A percentile compares a stretch with the other conserved stretches of the same genome.
phyloP scores from a whole-genome alignment of 768 basidiomycete species.

The Phlebiopsis gigantea region DNA sequence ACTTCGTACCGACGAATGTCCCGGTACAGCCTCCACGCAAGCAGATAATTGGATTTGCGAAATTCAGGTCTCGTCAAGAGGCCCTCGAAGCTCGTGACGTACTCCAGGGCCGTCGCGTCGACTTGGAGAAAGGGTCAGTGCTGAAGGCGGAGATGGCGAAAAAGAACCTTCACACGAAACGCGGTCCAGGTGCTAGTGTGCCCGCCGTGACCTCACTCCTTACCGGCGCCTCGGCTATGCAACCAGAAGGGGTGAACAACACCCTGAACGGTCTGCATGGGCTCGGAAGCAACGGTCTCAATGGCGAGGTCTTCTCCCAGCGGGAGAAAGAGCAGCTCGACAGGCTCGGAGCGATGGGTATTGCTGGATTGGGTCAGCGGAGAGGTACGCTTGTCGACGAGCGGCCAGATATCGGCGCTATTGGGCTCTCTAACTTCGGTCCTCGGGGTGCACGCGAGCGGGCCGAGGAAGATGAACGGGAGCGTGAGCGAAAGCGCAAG shows the following conservation, averaged over 20 bases:
- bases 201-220: slow-evolving; percentile 13
- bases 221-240: slow-evolving; percentile 12
- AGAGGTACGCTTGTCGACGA: slow-evolving; percentile 35
- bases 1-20: slow-evolving; percentile 25
- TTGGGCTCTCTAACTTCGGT: slow-evolving; percentile 32
- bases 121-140: slow-evolving; percentile 87
- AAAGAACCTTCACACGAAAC: slow-evolving; percentile 97
- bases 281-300: slow-evolving; percentile 9
- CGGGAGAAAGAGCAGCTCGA: slow-evolving; percentile 18
- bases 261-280: slow-evolving; percentile 14
- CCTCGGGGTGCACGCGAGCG: slow-evolving; percentile 58
- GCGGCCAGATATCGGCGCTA: slow-evolving; percentile 34
- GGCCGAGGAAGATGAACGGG: slow-evolving; percentile 49
- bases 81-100: slow-evolving; percentile 85
- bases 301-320: slow-evolving; percentile 15
- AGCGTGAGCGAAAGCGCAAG: slow-evolving; percentile 46
- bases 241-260: slow-evolving; percentile 12
- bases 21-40: slow-evolving; percentile 48
- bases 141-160: slow-evolving; percentile 99
- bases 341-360: slow-evolving; percentile 15
- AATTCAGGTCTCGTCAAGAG: slow-evolving; percentile 84
- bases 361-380: slow-evolving; percentile 11
- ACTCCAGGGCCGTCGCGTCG: slow-evolving; percentile 85
- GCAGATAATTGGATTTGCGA: slow-evolving; percentile 98
- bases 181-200: slow-evolving; percentile 33